Base-by-base conservation (phyloP, 352 stramenopile genomes). In the Plasmopara viticola region DNA sequence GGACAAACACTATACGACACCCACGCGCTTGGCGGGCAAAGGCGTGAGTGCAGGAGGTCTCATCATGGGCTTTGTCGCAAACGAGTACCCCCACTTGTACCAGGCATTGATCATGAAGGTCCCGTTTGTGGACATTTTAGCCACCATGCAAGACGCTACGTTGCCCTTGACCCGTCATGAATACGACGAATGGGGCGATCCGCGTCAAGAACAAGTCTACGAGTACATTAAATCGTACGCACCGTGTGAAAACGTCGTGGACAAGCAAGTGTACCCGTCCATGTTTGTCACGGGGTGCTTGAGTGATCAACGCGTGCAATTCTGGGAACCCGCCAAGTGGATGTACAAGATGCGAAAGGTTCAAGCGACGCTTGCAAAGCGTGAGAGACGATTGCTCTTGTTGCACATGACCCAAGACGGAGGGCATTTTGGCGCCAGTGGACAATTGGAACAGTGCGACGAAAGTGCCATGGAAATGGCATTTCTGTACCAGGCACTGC, bases 101-200 rank as follows among this genome's bases (percentile, higher is more conserved):
- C 63, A 72, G 10, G 84, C 86, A 40, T 48, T 95, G 46, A 67
- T 95, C 6, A 73, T 95, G 56, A 89, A 94, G 37, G 85, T 95
- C 25, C 90, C 90, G 8, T 97, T 97, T 44, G 70, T 97, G 0
- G 86, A 96, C 31, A 89, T 96, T 31, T 18, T 90, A 10, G 66
- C 72, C 15, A 94, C 90, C 1, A 96, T 97, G 87, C 64, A 78
- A 51, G 87, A 97, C 48, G 61, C 79, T 12, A 76, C 53, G 14
- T 68, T 96, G 12, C 85, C 87, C 4, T 70, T 97, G 2, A 97
- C 90, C 9, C 64, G 96, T 14, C 84, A 96, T 58, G 90, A 97
- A 66, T 96, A 95, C 51, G 86, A 96, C 44, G 90, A 97, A 62
- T 97, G 87, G 87, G 87, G 88, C 2, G 81, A 96, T 48, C 80